phyloP scores from a whole-genome alignment of 441 rosid genomes.

The Capsella rubella region DNA sequence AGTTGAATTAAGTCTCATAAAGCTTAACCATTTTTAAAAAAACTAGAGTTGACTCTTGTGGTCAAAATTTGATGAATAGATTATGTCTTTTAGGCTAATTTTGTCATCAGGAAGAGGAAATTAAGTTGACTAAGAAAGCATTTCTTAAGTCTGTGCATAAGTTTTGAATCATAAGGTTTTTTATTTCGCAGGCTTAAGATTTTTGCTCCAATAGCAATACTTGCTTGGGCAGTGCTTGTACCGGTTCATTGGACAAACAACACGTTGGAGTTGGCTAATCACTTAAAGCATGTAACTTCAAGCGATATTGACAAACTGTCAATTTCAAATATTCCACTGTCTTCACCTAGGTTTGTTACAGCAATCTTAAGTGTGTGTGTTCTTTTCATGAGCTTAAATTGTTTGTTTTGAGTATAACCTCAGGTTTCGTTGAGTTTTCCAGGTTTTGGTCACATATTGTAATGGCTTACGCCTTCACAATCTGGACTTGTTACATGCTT shows the following conservation, averaged over 20 bases:
- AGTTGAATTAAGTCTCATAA: constrained; percentile 11
- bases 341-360: constrained; percentile 63
- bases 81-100: background rate
- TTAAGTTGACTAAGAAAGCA: constrained; percentile 4
- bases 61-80: background rate
- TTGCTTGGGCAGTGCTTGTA: constrained; percentile 85
- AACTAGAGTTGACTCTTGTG: background rate
- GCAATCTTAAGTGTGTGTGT: background rate
- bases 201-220: constrained; percentile 79
- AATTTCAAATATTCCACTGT: constrained; percentile 73
- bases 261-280: constrained; percentile 47
- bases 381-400: background rate
- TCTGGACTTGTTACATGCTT: constrained; percentile 89
- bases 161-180: background rate
- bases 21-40: background rate
- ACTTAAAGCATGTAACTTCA: constrained; percentile 61
- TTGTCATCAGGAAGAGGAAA: constrained; percentile 8
- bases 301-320: constrained; percentile 92
- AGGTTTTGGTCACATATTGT: constrained; percentile 86
- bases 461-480: constrained; percentile 89
- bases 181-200: constrained; percentile 73
- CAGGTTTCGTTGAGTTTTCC: constrained; percentile 26
- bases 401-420: constrained; percentile 3
- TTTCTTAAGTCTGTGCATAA: constrained; percentile 13
- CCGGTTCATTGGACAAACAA: constrained; percentile 78